Conservation (phyloP, 2,329 filamentous ascomycete species). For the Knoxdaviesia capensis region DNA sequence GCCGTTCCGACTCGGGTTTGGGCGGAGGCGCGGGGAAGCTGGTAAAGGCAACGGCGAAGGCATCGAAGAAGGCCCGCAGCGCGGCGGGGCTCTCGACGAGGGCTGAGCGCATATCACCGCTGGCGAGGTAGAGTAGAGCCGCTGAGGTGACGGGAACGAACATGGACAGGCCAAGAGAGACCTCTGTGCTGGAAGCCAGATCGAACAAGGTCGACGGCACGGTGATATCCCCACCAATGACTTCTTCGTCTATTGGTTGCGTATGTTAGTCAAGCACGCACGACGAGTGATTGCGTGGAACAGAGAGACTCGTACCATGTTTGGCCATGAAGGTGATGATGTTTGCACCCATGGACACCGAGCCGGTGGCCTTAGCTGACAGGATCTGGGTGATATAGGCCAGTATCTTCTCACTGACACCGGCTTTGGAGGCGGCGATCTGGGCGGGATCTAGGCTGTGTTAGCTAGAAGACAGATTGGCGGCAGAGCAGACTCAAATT, state of each 20-base stretch:
- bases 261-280: neutral
- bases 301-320: constrained; percentile 19
- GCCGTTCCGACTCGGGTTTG: too few species aligned
- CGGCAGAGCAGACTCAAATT: neutral
- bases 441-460: constrained; percentile 31
- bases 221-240: constrained; percentile 18
- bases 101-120: constrained; percentile 26
- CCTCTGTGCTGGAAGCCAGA: constrained; percentile 21
- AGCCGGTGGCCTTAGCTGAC: constrained; percentile 18
- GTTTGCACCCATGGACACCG: constrained; percentile 33
- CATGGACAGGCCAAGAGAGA: constrained; percentile 28
- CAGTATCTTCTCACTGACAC: constrained; percentile 27
- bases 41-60: too few species aligned
- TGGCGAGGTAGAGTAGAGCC: constrained; percentile 33
- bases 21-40: too few species aligned
- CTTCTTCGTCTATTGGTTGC: constrained; percentile 19
- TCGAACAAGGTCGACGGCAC: constrained; percentile 29
- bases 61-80: constrained; percentile 9
- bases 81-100: constrained; percentile 18
- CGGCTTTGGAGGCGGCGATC: constrained; percentile 28
- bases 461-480: constrained; percentile 4
- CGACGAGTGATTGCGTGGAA: neutral
- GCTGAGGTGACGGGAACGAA: constrained; percentile 30
- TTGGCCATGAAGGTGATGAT: constrained; percentile 30
- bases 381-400: constrained; percentile 25